A percentile compares a stretch with the other conserved stretches of the same genome.
These are phyloP conservation scores for Brassica carinata DNA, from an alignment of 345 rosid species.

Conservation along the genomic window DNA sequence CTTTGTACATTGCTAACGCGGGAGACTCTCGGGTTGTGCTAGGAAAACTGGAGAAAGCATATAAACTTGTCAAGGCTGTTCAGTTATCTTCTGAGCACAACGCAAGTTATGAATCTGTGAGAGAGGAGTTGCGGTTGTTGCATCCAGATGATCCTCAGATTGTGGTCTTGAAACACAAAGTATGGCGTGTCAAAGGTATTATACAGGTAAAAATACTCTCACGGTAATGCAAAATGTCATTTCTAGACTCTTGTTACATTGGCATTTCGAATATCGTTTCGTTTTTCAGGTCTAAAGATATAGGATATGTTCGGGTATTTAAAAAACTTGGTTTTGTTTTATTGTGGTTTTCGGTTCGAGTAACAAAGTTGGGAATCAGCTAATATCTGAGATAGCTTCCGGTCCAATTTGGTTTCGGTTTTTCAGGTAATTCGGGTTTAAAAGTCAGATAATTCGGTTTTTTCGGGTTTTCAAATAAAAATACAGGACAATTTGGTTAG, in stretches of 20 bases:
- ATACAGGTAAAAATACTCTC: constrained; percentile 69
- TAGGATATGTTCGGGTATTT: no score
- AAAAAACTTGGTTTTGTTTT: no score
- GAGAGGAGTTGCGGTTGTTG: constrained; percentile 55
- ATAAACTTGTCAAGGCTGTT: constrained; percentile 50
- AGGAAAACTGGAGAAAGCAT: constrained; percentile 49
- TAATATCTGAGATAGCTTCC: no score
- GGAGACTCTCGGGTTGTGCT: constrained; percentile 64
- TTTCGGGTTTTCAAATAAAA: no score
- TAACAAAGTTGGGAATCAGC: no score
- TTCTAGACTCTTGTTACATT: neutral
- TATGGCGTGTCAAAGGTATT: constrained; percentile 66
- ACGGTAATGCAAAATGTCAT: neutral
- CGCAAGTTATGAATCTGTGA: constrained; percentile 58
- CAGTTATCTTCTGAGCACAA: constrained; percentile 60
- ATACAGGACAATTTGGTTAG: no score
- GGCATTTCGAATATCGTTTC: no score
- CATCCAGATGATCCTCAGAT: constrained; percentile 66
- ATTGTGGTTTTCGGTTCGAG: no score
- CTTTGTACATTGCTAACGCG: constrained; percentile 55
- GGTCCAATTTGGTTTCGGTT: no score
- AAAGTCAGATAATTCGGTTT: no score
- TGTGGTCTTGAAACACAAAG: constrained; percentile 58
- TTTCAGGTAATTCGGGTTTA: no score
- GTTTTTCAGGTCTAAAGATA: no score